Percentiles rank a stretch among this genome's conserved stretches.
Conservation (phyloP, 78 protist species). For the Dictyostelium capitatum region DNA sequence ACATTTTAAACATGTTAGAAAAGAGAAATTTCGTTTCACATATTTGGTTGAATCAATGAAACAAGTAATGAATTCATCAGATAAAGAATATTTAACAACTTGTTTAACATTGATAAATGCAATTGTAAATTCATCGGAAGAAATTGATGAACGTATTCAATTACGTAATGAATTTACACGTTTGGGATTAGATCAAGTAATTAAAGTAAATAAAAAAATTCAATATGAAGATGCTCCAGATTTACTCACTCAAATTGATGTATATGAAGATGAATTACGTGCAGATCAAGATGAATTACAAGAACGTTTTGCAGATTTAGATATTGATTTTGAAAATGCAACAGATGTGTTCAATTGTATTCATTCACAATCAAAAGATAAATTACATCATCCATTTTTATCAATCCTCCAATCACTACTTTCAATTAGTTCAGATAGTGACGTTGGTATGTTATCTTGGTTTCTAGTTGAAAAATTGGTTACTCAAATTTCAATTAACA, state of each 20-base stretch:
- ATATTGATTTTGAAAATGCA: slow-evolving; percentile 50
- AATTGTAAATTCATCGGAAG: slow-evolving; percentile 53
- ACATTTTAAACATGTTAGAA: slow-evolving; percentile 37
- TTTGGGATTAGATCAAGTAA: slow-evolving; percentile 44
- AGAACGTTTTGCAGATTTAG: slow-evolving; percentile 32
- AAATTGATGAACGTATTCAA: slow-evolving; percentile 67
- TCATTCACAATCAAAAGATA: slow-evolving; percentile 8
- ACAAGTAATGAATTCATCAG: not conserved
- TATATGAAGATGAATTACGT: slow-evolving; percentile 59
- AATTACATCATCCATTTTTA: slow-evolving; percentile 53
- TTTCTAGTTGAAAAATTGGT: slow-evolving; percentile 47
- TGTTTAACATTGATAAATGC: slow-evolving; percentile 54
- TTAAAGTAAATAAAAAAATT: slow-evolving; percentile 10
- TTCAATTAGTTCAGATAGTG: slow-evolving; percentile 28
- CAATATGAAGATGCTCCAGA: slow-evolving; percentile 65
- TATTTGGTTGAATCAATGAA: slow-evolving; percentile 61
- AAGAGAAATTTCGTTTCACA: slow-evolving; percentile 44
- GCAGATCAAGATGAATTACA: slow-evolving; percentile 58
- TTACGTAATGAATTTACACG: slow-evolving; percentile 38
- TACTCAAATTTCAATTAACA: slow-evolving; percentile 19
- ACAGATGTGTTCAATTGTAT: slow-evolving; percentile 26
- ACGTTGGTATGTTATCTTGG: slow-evolving; percentile 53
- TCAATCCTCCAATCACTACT: slow-evolving; percentile 43
- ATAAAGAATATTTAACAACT: slow-evolving; percentile 50
- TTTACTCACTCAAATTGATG: slow-evolving; percentile 68